These are phyloP conservation scores for Diaporthe helianthi DNA, from an alignment of 2,329 filamentous ascomycete genomes.

Conservation along the genomic window DNA sequence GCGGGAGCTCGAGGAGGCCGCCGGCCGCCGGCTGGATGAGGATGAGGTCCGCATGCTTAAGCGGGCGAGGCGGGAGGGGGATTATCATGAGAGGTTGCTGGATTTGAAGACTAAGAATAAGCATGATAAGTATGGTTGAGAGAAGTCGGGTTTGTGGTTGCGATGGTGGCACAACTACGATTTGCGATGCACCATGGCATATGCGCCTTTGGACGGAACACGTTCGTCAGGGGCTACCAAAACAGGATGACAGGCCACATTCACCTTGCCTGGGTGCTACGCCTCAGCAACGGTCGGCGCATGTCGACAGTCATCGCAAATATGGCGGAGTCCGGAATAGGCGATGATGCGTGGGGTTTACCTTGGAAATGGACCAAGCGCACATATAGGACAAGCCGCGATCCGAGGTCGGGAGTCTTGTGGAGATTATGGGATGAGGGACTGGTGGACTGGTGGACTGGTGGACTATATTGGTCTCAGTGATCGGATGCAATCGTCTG, in stretches of 20 bases:
- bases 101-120: slow-evolving; percentile 91
- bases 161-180: not conserved
- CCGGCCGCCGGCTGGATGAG: slow-evolving; percentile 78
- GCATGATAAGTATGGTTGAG: slow-evolving; percentile 80
- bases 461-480: not conserved
- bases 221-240: no score
- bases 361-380: not conserved
- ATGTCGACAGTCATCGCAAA: no score
- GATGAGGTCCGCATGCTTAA: slow-evolving; percentile 87
- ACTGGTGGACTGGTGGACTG: no score
- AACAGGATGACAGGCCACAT: no score
- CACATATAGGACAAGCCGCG: not conserved
- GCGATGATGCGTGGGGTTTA: not conserved
- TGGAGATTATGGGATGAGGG: not conserved
- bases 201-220: not conserved
- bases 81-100: slow-evolving; percentile 86
- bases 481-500: not conserved
- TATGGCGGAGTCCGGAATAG: not conserved
- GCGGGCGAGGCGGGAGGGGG: slow-evolving; percentile 81
- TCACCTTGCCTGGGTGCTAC: accelerated
- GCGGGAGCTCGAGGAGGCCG: slow-evolving; percentile 82
- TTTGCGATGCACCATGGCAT: no score
- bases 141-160: not conserved
- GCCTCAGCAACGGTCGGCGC: not conserved
- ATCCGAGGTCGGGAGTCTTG: no score